Evolutionary conservation across 352 stramenopile genomes (phyloP).

Genomic region (Globisporangium okanoganense): DNA sequence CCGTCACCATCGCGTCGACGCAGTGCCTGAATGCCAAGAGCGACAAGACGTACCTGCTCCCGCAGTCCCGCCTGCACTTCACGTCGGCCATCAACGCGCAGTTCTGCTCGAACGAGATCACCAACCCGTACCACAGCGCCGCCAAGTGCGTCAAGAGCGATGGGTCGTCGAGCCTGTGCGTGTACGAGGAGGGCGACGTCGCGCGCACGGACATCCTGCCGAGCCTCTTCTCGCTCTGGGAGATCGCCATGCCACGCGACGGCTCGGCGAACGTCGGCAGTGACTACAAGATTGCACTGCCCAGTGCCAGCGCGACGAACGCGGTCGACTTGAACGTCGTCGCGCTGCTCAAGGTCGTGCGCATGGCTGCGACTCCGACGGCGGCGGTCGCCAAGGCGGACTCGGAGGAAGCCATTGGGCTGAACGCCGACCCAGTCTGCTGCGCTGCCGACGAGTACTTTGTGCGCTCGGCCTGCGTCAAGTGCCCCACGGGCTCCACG

Average conservation of each 20-base stretch:
- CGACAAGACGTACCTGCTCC: background rate
- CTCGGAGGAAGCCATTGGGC: too few relatives aligned
- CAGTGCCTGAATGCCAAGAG: background rate
- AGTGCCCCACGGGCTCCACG: background rate
- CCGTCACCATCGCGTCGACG: background rate
- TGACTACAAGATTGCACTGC: background rate
- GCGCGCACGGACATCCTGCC: background rate
- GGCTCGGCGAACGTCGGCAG: background rate
- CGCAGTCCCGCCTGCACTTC: background rate
- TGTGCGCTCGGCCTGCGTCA: background rate
- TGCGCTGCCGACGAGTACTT: background rate
- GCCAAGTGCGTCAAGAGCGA: slow-evolving; percentile 2
- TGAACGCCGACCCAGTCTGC: background rate
- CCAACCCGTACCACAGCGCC: background rate
- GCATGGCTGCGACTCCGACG: background rate
- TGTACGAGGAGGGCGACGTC: background rate
- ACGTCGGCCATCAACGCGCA: background rate
- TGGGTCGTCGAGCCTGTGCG: background rate
- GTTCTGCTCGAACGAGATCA: background rate
- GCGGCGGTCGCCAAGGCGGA: background rate
- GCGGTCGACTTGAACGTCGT: background rate
- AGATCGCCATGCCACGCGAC: background rate
- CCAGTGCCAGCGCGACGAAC: background rate
- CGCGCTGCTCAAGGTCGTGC: slow-evolving; percentile 1
- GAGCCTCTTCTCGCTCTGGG: slow-evolving; percentile 1